Base-by-base conservation (phyloP, 768 basidiomycete species). In the Boletellus ananas region DNA sequence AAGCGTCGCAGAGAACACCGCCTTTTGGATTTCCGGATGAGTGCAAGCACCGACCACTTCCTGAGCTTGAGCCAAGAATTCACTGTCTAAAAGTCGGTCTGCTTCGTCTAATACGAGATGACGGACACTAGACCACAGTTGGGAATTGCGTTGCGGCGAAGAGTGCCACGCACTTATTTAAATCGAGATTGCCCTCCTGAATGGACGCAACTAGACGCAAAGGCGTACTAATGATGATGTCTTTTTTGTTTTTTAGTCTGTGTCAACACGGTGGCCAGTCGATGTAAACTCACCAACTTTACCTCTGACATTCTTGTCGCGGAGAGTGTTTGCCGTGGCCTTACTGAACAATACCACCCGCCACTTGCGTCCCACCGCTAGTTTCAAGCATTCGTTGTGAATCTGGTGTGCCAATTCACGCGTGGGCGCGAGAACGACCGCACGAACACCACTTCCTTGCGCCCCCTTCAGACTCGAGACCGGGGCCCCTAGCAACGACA, bases 371-470 rank as follows among this genome's bases (percentile, higher is more conserved):
- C 89, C 90, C 58, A 84, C 79, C 13, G 83, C 87, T 14, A 92
- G 73, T 65, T 89, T 93, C 43, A 87, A 67, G 57, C 86, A 89
- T 64, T 98, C 96, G 52, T 94, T 92, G 55, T 90, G 77, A 47
- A 98, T 98, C 62, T 99, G 96, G 60, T 92, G 85, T 0, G 94
- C 93, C n/a, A 99, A 69, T 72, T 99, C 96, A 43, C 92, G 82
- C 2, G 96, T 98, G 3, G 96, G 96, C 1, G 90, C 89, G 42
- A 99, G 70, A 34, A 99, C 73, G 18, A 99, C 51, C 2, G 89
- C 90, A 49, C 90, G 78, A 16, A 83, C 83, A 48, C 89, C 93
- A 27, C 62, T 67, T 16, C 80, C 81, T 29, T 65, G 55, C 16
- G 76, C 70, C 23, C 56, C 54, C 47, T 77, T 75, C 34, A 72